phyloP scores from a whole-genome alignment of 148 eudicot genomes.

The Rhododendron griersonianum region DNA sequence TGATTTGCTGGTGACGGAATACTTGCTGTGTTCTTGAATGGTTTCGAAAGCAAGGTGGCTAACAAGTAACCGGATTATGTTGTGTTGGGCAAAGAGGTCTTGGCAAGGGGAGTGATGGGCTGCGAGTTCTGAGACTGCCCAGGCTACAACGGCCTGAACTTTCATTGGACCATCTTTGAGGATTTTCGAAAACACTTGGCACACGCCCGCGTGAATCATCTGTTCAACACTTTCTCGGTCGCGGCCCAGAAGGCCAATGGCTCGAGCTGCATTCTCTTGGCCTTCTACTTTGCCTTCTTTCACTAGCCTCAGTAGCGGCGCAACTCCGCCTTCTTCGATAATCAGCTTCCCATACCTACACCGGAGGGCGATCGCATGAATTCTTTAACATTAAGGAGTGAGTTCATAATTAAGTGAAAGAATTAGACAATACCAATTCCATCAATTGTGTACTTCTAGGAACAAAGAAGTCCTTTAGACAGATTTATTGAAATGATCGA shows the following conservation, averaged over 20 bases:
- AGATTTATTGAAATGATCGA: neutral
- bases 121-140: conserved; percentile 82
- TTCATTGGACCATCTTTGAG: conserved; percentile 90
- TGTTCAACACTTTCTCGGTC: conserved; percentile 80
- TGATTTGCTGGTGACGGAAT: conserved; percentile 35
- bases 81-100: conserved; percentile 75
- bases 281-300: conserved; percentile 89
- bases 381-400: neutral
- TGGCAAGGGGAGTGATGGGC: conserved; percentile 62
- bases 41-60: conserved; percentile 91
- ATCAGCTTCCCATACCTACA: conserved; percentile 63
- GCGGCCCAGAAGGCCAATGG: conserved; percentile 65
- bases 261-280: conserved; percentile 80
- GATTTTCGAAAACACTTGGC: conserved; percentile 68
- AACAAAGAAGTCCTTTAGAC: neutral
- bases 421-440: neutral
- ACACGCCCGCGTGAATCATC: conserved; percentile 73
- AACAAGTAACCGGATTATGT: conserved; percentile 61
- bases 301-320: conserved; percentile 56
- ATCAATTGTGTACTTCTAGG: neutral
- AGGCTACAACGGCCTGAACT: conserved; percentile 85
- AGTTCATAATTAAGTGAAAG: neutral
- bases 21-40: conserved; percentile 77
- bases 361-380: neutral
- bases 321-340: conserved; percentile 89